Percentiles rank a stretch among this genome's conserved stretches.
Evolutionary conservation across 1,139 yeast genomes (phyloP).

Genomic region (Chernovozyma aurita): DNA sequence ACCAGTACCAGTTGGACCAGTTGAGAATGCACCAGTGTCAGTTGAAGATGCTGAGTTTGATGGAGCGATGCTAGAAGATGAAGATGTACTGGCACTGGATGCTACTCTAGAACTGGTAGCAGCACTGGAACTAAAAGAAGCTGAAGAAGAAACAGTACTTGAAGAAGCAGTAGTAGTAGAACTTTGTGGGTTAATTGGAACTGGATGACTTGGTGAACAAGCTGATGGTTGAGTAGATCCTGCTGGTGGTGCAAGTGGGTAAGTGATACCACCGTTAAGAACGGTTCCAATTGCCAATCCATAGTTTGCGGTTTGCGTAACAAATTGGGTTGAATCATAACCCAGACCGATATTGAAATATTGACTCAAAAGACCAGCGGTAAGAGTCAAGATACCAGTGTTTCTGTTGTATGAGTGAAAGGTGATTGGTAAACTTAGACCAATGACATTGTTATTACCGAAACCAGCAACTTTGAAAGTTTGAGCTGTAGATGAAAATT

Average conservation of each 20-base stretch:
- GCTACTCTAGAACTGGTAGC: constrained; percentile 7
- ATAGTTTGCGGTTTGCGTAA: constrained; percentile 13
- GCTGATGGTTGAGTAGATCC: constrained; percentile 13
- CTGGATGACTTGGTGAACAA: constrained; percentile 10
- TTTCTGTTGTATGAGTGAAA: constrained; percentile 10
- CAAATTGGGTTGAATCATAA: constrained; percentile 9
- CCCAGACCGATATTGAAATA: constrained; percentile 22
- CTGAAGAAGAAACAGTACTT: constrained; percentile 5
- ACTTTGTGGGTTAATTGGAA: constrained; percentile 6
- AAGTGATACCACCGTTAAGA: constrained; percentile 15
- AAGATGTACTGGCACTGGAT: constrained; percentile 4
- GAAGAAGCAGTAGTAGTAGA: constrained; percentile 5
- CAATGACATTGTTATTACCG: constrained; percentile 27
- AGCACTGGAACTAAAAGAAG: no score
- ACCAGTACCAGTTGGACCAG: not conserved
- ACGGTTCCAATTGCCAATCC: constrained; percentile 11
- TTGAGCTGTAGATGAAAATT: constrained; percentile 14
- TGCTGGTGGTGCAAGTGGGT: constrained; percentile 16
- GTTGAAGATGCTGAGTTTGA: not conserved
- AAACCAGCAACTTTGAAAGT: constrained; percentile 27
- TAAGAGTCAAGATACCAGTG: constrained; percentile 20
- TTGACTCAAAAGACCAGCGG: constrained; percentile 9
- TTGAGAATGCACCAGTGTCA: not conserved
- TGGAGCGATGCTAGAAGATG: not conserved
- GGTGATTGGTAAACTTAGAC: constrained; percentile 16